phyloP scores from a whole-genome alignment of 768 basidiomycete genomes.

The Udeniomyces megalosporus region DNA sequence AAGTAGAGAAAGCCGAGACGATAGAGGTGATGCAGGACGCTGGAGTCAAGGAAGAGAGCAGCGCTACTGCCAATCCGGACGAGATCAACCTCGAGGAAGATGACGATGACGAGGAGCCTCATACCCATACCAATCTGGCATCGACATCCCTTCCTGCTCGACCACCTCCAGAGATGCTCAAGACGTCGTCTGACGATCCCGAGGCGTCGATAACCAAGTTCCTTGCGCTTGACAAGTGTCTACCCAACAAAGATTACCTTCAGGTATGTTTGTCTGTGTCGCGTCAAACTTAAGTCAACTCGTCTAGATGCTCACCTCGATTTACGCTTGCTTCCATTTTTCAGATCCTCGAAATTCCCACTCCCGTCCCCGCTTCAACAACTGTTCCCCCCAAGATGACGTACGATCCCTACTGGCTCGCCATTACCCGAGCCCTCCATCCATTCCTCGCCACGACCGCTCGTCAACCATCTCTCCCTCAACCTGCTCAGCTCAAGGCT shows the following conservation, averaged over 20 bases:
- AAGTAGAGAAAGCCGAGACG: constrained; percentile 17
- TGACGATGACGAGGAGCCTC: constrained; percentile 18
- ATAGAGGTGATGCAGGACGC: constrained; percentile 19
- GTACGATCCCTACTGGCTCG: constrained; percentile 86
- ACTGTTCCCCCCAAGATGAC: constrained; percentile 32
- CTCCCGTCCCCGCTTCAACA: not conserved
- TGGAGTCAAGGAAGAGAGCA: not conserved
- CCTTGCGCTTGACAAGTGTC: constrained; percentile 80
- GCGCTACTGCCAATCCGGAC: constrained; percentile 19
- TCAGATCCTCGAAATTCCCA: constrained; percentile 21
- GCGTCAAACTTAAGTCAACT: too few species aligned
- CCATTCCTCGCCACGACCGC: constrained; percentile 48
- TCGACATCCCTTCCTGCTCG: not conserved
- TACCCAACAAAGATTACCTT: constrained; percentile 53
- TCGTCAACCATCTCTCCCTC: constrained; percentile 45
- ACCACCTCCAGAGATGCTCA: not conserved
- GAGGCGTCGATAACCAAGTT: constrained; percentile 46
- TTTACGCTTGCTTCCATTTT: too few species aligned
- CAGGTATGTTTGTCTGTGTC: constrained; percentile 58
- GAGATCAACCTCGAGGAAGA: constrained; percentile 23
- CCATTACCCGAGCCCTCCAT: constrained; percentile 73
- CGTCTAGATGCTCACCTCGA: not conserved
- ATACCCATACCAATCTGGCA: not conserved
- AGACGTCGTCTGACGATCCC: constrained; percentile 5
- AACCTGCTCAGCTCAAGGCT: constrained; percentile 37